These are phyloP conservation scores for Epichloe sp. DNA, from an alignment of 2,329 filamentous ascomycete genomes.

Conservation along the genomic window DNA sequence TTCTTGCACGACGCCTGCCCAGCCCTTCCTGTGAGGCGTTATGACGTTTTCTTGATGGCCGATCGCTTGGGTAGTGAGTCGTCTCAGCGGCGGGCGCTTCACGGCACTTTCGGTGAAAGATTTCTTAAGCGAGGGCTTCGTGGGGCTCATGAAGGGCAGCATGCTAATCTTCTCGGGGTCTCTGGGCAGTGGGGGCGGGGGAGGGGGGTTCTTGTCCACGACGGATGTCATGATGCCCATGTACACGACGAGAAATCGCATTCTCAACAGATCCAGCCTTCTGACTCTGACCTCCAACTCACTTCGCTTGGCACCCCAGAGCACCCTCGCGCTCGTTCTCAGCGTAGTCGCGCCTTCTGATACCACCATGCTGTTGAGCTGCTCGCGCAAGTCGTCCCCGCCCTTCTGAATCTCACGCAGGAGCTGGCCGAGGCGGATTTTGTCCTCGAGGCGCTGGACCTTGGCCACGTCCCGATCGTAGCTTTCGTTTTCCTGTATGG, in stretches of 20 bases:
- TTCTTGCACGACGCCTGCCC: slow-evolving; percentile 51
- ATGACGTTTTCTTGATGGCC: slow-evolving; percentile 37
- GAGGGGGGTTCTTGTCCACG: slow-evolving; percentile 21
- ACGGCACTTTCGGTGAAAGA: slow-evolving; percentile 30
- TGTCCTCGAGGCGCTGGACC: slow-evolving; percentile 47
- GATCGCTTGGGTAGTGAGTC: slow-evolving; percentile 40
- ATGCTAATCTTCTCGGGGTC: slow-evolving; percentile 22
- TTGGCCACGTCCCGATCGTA: slow-evolving; percentile 47
- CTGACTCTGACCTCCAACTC: slow-evolving; percentile 44
- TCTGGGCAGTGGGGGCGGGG: slow-evolving; percentile 16
- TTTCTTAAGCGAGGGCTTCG: slow-evolving; percentile 24
- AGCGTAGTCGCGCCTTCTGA: slow-evolving; percentile 30
- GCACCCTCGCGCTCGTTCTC: slow-evolving; percentile 34
- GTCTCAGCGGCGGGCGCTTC: slow-evolving; percentile 35
- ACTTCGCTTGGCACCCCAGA: slow-evolving; percentile 44
- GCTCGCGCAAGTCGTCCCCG: slow-evolving; percentile 49
- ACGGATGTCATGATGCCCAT: slow-evolving; percentile 41
- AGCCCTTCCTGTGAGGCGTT: slow-evolving; percentile 38
- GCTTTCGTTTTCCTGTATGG: slow-evolving; percentile 49
- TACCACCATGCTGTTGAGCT: slow-evolving; percentile 39
- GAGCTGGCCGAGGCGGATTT: slow-evolving; percentile 43
- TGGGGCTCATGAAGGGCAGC: slow-evolving; percentile 15
- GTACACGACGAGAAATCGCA: slow-evolving; percentile 52
- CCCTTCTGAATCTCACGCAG: slow-evolving; percentile 49
- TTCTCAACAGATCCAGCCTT: slow-evolving; percentile 46